Evolutionary conservation across 2,329 filamentous ascomycete genomes (phyloP), one percentile per base, ranked within the genome.

Genomic region (Onygenales sp.): DNA sequence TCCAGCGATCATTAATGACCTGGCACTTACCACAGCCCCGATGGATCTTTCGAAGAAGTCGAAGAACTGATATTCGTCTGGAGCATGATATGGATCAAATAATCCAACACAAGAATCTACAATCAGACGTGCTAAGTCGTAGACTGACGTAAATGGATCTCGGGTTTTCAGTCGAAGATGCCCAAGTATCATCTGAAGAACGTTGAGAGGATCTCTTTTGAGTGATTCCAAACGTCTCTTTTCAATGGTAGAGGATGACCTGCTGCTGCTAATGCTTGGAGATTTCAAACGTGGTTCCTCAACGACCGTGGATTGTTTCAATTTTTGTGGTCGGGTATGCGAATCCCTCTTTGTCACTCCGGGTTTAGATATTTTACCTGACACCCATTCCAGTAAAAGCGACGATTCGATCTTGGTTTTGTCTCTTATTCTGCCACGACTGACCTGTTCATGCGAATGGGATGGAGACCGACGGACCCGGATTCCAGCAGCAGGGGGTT

Each of bases 21-120:
- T n/a, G 6, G 17, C 7, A 51, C 54, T 49, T 42, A 59, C 57
- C 36, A 76, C 68, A 1, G 65, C 67, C 9, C 82, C 83, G 43
- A 86, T 84, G 2, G 78, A 81, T 11, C 75, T 76, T 58, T 85
- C 82, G 56, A 86, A 86, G 78, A 85, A 85, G 57, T 85, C 82
- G 1, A 85, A 63, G 51, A 86, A 85, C 55, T 83, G 45, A 48
- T 48, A 48, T 17, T 48, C 45, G 21, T 48, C 45, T 11, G 80
- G 77, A 48, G 79, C 69, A 3, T 76, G 74, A 55, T 82, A 78
- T 6, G 80, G 74, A 59, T 84, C 81, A 59, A 84, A 85, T 36
- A 80, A 75, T 4, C 79, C 81, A 7, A 75, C 78, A 64, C 82
- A 82, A 43, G 82, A 73, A 55, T 75, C 75, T 2, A 80, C 80